Evolutionary conservation across 2,329 filamentous ascomycete species (phyloP).

Genomic region (Daldinia sp.): DNA sequence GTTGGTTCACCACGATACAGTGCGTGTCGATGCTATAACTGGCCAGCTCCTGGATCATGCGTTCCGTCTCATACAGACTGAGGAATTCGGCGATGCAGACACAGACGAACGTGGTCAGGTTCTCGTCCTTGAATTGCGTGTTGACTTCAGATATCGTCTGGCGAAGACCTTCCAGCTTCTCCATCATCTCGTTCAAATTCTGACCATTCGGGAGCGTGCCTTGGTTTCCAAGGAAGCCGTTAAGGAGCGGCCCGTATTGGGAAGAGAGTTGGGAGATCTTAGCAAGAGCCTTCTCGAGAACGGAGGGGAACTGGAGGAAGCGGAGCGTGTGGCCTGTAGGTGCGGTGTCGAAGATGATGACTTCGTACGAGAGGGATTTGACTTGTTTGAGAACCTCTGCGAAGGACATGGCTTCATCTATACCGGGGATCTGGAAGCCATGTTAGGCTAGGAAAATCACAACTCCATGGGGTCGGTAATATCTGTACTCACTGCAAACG

Average conservation of each 20-base stretch:
- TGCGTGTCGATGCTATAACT: conserved; percentile 96
- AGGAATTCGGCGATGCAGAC: conserved; percentile 99
- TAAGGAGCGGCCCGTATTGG: conserved; percentile 96
- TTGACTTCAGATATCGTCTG: conserved; percentile 97
- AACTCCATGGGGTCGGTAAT: neutral
- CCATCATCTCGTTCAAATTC: conserved; percentile 89
- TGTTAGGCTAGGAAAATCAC: conserved; percentile 23
- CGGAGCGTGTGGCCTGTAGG: conserved; percentile 98
- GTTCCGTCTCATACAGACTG: conserved; percentile 96
- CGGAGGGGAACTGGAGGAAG: conserved; percentile 97
- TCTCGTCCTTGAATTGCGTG: conserved; percentile 96
- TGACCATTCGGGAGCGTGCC: conserved; percentile 87
- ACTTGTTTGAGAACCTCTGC: conserved; percentile 99
- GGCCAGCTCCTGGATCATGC: conserved; percentile 98
- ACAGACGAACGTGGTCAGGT: conserved; percentile 96
- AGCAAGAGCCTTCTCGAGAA: conserved; percentile 97
- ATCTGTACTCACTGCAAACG: conserved; percentile 79
- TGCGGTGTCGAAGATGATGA: conserved; percentile 98
- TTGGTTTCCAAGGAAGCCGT: conserved; percentile 87
- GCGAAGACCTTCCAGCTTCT: conserved; percentile 93
- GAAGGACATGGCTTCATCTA: conserved; percentile 99
- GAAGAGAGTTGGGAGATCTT: conserved; percentile 94
- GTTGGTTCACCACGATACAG: conserved; percentile 97
- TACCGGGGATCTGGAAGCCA: conserved; percentile 83
- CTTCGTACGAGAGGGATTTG: conserved; percentile 98